These are phyloP conservation scores for bread wheat (Triticum aestivum) DNA, from an alignment of 176 grass and related monocot genomes.

Conservation along the genomic window DNA sequence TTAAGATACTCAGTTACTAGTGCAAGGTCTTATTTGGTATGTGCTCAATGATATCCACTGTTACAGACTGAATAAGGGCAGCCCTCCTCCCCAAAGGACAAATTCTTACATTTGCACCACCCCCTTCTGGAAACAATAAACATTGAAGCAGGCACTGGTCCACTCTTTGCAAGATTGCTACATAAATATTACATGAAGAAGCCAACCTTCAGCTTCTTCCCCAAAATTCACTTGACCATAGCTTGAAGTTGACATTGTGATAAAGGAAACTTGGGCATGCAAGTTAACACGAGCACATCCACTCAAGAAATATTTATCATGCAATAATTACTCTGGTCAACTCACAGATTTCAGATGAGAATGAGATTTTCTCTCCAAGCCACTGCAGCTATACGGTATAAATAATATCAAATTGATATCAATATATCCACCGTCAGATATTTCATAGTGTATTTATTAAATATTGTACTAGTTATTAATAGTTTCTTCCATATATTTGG, in stretches of 20 bases:
- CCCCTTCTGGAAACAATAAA: conserved; percentile 5
- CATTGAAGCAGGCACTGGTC: not conserved
- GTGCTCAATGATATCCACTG: not conserved
- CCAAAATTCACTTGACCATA: conserved; percentile 32
- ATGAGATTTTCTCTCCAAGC: conserved; percentile 20
- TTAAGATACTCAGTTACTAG: conserved; percentile 16
- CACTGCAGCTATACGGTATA: not conserved
- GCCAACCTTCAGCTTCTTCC: conserved; percentile 26
- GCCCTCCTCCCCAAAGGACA: not conserved
- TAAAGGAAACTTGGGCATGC: conserved; percentile 28
- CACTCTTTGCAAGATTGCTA: conserved; percentile 17
- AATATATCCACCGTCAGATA: too few relatives aligned
- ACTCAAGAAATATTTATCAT: conserved; percentile 29
- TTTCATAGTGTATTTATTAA: too few relatives aligned
- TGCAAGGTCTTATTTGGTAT: not conserved
- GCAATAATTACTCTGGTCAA: not conserved
- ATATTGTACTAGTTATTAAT: too few relatives aligned
- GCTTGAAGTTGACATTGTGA: conserved; percentile 30
- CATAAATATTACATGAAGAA: conserved; percentile 10
- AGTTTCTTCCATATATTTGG: not conserved
- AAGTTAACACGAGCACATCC: conserved; percentile 17
- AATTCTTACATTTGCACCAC: conserved; percentile 1
- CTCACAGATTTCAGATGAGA: not conserved
- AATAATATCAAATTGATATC: too few relatives aligned
- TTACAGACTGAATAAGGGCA: conserved; percentile 18